Conservation (phyloP, 2,329 filamentous ascomycete genomes). For the Penicillium sp. region DNA sequence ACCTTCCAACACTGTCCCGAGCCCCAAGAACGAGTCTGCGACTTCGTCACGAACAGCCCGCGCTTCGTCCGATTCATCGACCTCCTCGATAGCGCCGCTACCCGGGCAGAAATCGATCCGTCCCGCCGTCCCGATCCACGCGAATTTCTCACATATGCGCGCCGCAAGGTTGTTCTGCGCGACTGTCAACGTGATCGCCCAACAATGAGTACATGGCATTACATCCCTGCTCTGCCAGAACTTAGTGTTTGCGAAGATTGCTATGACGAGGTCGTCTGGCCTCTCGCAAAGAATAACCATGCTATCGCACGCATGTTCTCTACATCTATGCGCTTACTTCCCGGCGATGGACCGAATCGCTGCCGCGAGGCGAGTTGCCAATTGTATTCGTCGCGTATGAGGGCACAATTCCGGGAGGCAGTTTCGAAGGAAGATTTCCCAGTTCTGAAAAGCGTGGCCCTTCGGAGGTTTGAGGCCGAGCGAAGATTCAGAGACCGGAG, state of each 20-base stretch:
- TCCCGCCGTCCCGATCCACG: slow-evolving; percentile 56
- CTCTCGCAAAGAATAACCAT: slow-evolving; percentile 59
- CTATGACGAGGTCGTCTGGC: slow-evolving; percentile 78
- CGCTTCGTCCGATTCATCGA: slow-evolving; percentile 63
- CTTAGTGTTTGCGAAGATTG: slow-evolving; percentile 88
- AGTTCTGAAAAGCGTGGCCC: slow-evolving; percentile 66
- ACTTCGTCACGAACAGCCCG: slow-evolving; percentile 66
- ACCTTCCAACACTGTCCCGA: slow-evolving; percentile 61
- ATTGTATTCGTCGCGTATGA: slow-evolving; percentile 80
- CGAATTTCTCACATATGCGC: slow-evolving; percentile 67
- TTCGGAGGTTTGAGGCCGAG: slow-evolving; percentile 63
- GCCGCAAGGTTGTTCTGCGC: slow-evolving; percentile 59
- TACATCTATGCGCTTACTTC: slow-evolving; percentile 61
- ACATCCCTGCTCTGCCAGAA: slow-evolving; percentile 73
- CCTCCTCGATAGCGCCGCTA: slow-evolving; percentile 58
- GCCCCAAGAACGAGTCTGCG: slow-evolving; percentile 64
- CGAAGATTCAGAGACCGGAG: slow-evolving; percentile 62
- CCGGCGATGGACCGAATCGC: slow-evolving; percentile 50
- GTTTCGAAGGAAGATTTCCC: slow-evolving; percentile 69
- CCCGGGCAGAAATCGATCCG: slow-evolving; percentile 35
- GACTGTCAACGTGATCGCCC: slow-evolving; percentile 71
- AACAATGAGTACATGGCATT: slow-evolving; percentile 73
- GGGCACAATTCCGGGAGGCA: slow-evolving; percentile 70
- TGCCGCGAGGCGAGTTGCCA: slow-evolving; percentile 65
- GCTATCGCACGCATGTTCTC: slow-evolving; percentile 69